phyloP scores from a whole-genome alignment of 495 filamentous ascomycete genomes.

The Daldinia grandis region DNA sequence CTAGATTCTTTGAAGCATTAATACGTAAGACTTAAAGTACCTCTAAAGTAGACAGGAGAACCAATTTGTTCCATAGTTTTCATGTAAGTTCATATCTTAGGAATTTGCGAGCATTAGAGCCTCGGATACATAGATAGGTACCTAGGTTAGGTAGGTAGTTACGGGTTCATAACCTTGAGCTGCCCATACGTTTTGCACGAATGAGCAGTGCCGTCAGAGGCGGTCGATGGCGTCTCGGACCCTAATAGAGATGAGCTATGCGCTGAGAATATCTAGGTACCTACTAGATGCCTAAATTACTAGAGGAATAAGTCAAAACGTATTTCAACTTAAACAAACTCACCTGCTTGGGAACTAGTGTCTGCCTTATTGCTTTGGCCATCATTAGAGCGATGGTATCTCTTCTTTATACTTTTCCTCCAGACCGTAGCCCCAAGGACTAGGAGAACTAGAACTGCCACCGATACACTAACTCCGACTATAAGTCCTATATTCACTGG shows the following conservation, averaged over 20 bases:
- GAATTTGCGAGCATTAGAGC: neutral
- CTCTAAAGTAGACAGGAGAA: neutral
- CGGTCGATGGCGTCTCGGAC: neutral
- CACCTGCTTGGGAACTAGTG: neutral
- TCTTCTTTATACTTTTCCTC: constrained; percentile 1
- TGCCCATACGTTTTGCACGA: neutral
- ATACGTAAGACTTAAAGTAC: neutral
- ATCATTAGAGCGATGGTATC: neutral
- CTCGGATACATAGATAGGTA: neutral
- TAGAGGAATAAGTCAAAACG: neutral
- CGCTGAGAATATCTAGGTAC: neutral
- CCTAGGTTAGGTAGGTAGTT: no score
- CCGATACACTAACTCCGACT: constrained; percentile 22
- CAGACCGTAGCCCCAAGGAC: constrained; percentile 18
- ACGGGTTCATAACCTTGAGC: neutral
- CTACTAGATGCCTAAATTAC: neutral
- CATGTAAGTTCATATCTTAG: neutral
- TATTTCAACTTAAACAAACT: neutral
- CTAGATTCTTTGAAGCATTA: neutral
- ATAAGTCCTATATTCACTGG: constrained; percentile 10
- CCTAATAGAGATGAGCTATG: neutral
- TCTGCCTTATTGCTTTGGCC: neutral
- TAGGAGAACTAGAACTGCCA: constrained; percentile 16
- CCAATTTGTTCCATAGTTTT: neutral
- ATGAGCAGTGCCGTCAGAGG: neutral